Conservation (phyloP, 306 rosid genomes). For the Lathyrus tuberosus region DNA sequence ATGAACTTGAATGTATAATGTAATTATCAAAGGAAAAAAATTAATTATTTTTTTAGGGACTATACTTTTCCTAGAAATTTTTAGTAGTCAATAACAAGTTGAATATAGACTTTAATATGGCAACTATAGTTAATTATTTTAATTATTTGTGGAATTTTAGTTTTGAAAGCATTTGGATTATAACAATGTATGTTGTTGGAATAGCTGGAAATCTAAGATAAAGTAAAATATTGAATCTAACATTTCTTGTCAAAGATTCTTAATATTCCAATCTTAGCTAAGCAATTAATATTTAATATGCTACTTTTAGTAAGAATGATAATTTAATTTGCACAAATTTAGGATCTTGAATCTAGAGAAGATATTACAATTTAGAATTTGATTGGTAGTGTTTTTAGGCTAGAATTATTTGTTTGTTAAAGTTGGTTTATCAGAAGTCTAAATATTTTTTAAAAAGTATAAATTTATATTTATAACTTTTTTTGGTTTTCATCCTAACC, state of each 20-base stretch:
- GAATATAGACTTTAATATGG: slow-evolving; percentile 24
- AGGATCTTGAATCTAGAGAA: background rate
- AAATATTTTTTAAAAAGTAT: too few species aligned
- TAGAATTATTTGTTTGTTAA: too few species aligned
- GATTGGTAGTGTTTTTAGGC: too few species aligned
- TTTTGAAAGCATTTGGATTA: slow-evolving; percentile 17
- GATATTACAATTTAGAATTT: too few species aligned
- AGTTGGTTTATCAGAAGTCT: too few species aligned
- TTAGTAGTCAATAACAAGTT: slow-evolving; percentile 37
- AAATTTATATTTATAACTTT: too few species aligned
- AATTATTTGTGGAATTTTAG: slow-evolving; percentile 7
- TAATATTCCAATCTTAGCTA: background rate
- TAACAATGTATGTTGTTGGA: background rate
- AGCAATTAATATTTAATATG: background rate
- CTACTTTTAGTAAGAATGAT: slow-evolving; percentile 21
- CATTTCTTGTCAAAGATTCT: slow-evolving; percentile 11
- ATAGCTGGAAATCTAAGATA: background rate
- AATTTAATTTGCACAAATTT: background rate
- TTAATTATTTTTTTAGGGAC: background rate
- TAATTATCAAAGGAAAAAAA: background rate
- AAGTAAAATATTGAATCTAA: background rate
- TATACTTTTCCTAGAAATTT: slow-evolving; percentile 7
- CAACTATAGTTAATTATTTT: background rate
- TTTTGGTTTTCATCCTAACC: too few species aligned
- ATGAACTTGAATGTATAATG: slow-evolving; percentile 1